Base-by-base conservation (phyloP, 2,329 filamentous ascomycete genomes). In the Beauveria australis region DNA sequence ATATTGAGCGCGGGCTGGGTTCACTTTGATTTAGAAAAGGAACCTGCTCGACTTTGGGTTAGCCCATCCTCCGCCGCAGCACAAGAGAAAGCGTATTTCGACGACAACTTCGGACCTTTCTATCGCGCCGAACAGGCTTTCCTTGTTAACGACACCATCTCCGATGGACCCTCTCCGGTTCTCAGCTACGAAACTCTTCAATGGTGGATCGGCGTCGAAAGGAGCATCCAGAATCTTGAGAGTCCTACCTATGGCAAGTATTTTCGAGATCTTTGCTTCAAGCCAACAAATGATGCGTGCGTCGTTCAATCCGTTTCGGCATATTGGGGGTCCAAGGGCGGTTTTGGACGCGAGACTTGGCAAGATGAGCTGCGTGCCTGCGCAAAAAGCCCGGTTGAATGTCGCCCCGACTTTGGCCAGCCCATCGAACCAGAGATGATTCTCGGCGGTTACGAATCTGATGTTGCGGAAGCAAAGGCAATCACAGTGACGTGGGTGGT, bases 21-120 rank as follows among this genome's bases (percentile, higher is more conserved):
- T 62, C 84, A 85, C 49, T 99, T 99, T 69, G 82, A 89, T n/a
- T 81, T 99, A 41, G 94, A 97, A 73, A 89, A 81, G 24, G 89
- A 97, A 64, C 94, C 94, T 6, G 94, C 95, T 12, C 86, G 89
- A 53, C 78, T 99, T 9, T 99, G 94, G 94, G 94, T 99, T n/a
- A 92, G 93, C 67, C 94, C 94, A 8, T 89, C 89, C 9, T 97
- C 94, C 4, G 84, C 87, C 53, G 93, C 95, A 22, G 94, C 94
- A 0, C 83, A 91, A 70, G 93, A 99, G 72, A 99, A 99, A 76
- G 82, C 83, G 1, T 99, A 95, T 71, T 99, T 97, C 65, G 95
- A 99, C 71, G 73, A 83, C 41, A 92, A 91, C 67, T 99, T 99
- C 71, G 95, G 94, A 0, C 92, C 93, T 0, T 99, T 99, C 70